phyloP scores from a whole-genome alignment of 768 basidiomycete genomes.

The Tylopilus sp. region DNA sequence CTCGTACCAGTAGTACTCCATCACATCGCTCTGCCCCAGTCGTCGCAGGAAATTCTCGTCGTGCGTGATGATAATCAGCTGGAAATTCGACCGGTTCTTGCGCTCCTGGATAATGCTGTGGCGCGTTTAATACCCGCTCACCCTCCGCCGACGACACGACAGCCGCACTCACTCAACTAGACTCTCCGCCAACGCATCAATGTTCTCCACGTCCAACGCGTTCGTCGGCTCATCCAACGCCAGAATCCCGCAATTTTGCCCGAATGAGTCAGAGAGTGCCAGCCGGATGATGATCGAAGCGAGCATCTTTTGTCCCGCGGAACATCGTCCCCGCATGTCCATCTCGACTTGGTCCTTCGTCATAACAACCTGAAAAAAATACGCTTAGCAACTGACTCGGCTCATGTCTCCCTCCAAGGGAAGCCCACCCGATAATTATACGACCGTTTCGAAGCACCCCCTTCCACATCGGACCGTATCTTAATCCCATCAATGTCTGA shows the following conservation, averaged over 20 bases:
- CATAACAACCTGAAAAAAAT: conserved; percentile 80
- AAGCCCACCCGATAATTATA: conserved; percentile 91
- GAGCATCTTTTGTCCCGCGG: conserved; percentile 97
- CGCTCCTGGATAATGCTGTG: conserved; percentile 93
- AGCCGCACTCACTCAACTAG: conserved; percentile 74
- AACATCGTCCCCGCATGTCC: conserved; percentile 99
- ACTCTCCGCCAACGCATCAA: conserved; percentile 88
- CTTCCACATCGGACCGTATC: conserved; percentile 91
- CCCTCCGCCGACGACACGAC: not conserved
- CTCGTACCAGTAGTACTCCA: conserved; percentile 88
- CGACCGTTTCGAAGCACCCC: conserved; percentile 82
- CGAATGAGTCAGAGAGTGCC: conserved; percentile 95
- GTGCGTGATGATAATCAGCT: conserved; percentile 95
- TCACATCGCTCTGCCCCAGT: conserved; percentile 85
- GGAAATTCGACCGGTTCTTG: conserved; percentile 86
- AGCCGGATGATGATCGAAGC: conserved; percentile 97
- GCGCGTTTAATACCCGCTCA: not conserved
- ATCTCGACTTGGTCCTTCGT: conserved; percentile 98
- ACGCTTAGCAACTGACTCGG: conserved; percentile 9
- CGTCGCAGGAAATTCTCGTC: conserved; percentile 93
- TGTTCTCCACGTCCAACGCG: conserved; percentile 93
- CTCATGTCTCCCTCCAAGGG: conserved; percentile 1
- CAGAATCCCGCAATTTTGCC: conserved; percentile 95
- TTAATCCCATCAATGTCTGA: conserved; percentile 97
- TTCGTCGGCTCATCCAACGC: conserved; percentile 98